phyloP scores from a whole-genome alignment of 805 yeast genomes.

The Teunomyces stri region DNA sequence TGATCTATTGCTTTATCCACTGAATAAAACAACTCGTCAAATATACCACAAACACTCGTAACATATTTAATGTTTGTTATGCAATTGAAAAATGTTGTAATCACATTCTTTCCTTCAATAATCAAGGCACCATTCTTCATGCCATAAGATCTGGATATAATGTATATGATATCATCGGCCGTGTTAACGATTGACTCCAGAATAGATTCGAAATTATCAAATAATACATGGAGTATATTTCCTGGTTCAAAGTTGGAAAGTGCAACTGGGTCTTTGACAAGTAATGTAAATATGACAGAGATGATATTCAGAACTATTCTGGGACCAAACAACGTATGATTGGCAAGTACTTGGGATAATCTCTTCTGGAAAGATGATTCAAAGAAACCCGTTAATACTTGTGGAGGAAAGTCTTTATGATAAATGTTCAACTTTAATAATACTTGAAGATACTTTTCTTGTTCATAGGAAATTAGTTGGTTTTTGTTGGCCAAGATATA shows the following conservation, averaged over 20 bases:
- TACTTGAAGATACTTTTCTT: not conserved
- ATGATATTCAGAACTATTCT: not conserved
- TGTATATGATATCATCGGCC: not conserved
- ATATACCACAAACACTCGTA: no score
- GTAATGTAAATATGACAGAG: not conserved
- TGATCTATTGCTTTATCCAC: no score
- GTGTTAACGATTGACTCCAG: not conserved
- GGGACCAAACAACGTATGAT: not conserved
- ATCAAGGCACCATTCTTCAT: not conserved
- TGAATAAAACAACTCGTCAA: no score
- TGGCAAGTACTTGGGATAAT: not conserved
- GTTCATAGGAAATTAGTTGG: not conserved
- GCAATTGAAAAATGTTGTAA: not conserved
- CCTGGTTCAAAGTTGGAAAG: not conserved
- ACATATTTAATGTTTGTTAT: no score
- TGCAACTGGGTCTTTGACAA: not conserved
- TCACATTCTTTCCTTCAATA: not conserved
- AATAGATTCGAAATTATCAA: not conserved
- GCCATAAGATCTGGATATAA: not conserved
- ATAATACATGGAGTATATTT: not conserved
- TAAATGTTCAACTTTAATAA: not conserved
- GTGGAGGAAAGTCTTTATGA: not conserved
- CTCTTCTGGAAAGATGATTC: not conserved
- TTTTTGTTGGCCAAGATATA: not conserved
- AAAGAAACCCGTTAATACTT: not conserved